Conservation (phyloP, 2,329 filamentous ascomycete genomes). For the Pseudopyricularia cyperi region DNA sequence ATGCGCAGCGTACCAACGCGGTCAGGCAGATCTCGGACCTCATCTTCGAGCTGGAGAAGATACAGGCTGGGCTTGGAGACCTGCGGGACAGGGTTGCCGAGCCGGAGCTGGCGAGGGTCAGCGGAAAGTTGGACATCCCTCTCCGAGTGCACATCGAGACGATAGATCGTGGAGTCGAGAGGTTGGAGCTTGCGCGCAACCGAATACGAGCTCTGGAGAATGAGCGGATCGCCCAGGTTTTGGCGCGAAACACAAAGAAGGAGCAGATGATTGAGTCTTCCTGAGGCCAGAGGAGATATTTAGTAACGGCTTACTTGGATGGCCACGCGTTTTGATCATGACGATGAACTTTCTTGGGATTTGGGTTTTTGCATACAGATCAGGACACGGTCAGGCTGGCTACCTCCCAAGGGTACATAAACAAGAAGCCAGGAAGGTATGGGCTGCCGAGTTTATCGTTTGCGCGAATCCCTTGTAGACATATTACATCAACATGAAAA, state of each 20-base stretch:
- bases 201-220: slow-evolving; percentile 46
- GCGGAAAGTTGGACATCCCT: slow-evolving; percentile 35
- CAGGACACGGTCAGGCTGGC: too few relatives aligned
- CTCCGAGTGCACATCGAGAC: slow-evolving; percentile 63
- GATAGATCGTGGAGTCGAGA: slow-evolving; percentile 59
- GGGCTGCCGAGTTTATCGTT: too few relatives aligned
- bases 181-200: slow-evolving; percentile 51
- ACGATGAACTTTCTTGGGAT: too few relatives aligned
- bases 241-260: slow-evolving; percentile 31
- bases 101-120: slow-evolving; percentile 42
- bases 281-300: neutral
- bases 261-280: slow-evolving; percentile 27
- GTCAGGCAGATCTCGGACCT: slow-evolving; percentile 56
- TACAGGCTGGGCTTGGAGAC: slow-evolving; percentile 57
- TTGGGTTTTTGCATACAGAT: neutral
- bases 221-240: slow-evolving; percentile 38
- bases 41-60: slow-evolving; percentile 60
- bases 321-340: neutral
- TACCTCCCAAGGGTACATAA: too few relatives aligned
- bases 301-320: neutral
- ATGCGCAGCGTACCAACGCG: slow-evolving; percentile 50
- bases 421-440: too few relatives aligned
- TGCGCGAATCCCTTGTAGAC: too few relatives aligned
- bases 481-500: too few relatives aligned
- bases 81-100: slow-evolving; percentile 57